phyloP scores from a whole-genome alignment of 75 land plant genomes.

The Gnetum montanum region DNA sequence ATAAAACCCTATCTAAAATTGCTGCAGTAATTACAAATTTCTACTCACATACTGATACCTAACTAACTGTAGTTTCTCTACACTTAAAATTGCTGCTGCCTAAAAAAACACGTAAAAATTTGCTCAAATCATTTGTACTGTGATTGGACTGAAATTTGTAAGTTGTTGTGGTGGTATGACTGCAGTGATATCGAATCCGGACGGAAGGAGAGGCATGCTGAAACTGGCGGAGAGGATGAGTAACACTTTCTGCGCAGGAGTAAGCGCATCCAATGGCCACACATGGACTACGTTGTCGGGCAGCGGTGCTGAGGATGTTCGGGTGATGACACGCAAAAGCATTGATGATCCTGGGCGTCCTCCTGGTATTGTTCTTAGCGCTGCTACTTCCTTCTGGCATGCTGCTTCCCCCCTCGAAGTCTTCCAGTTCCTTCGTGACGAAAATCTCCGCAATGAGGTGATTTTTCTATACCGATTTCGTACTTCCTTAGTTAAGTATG shows the following conservation, averaged over 20 bases:
- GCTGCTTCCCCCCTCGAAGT: slow-evolving; percentile 56
- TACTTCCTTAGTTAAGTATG: too few relatives aligned
- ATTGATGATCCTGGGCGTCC: slow-evolving; percentile 80
- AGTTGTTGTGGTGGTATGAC: not conserved
- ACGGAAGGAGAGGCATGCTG: slow-evolving; percentile 9
- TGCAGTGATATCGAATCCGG: slow-evolving; percentile 1
- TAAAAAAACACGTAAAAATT: not conserved
- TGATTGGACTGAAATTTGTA: not conserved
- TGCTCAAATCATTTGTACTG: not conserved
- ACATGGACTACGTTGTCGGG: slow-evolving; percentile 19
- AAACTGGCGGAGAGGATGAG: slow-evolving; percentile 24
- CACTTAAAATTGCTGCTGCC: too few relatives aligned
- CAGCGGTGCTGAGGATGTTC: slow-evolving; percentile 40
- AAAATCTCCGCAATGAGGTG: slow-evolving; percentile 48
- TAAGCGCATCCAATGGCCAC: slow-evolving; percentile 16
- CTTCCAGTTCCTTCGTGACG: slow-evolving; percentile 76
- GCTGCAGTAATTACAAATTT: slow-evolving; percentile 10
- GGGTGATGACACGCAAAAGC: slow-evolving; percentile 79
- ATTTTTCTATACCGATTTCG: not conserved
- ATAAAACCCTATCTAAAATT: slow-evolving; percentile 7
- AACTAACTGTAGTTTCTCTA: not conserved
- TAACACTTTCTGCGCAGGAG: slow-evolving; percentile 17
- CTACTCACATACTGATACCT: slow-evolving; percentile 9
- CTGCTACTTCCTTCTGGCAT: slow-evolving; percentile 80
- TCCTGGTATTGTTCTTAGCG: slow-evolving; percentile 68